Percentiles rank a stretch among this genome's conserved stretches.
phyloP scores from a whole-genome alignment of 495 filamentous ascomycete genomes.

The Bryoglossum gracile region DNA sequence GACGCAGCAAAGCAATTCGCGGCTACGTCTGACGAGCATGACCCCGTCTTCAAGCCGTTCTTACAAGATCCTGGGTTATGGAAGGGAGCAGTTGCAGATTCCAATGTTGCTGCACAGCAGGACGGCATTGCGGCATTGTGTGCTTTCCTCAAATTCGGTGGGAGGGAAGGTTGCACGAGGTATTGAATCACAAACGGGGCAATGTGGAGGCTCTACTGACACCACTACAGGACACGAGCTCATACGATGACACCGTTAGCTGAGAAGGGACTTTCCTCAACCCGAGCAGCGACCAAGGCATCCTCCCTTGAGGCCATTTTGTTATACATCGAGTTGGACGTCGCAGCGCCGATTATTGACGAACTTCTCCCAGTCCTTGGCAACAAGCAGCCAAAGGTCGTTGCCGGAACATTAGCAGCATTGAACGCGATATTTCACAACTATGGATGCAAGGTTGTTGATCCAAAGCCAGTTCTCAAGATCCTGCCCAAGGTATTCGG shows the following conservation, averaged over 20 bases:
- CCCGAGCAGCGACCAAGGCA: constrained; percentile 79
- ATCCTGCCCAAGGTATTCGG: constrained; percentile 83
- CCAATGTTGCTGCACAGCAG: constrained; percentile 94
- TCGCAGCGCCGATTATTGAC: constrained; percentile 78
- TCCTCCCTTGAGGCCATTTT: constrained; percentile 81
- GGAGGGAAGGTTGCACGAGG: constrained; percentile 67
- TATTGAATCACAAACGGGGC: constrained; percentile 17
- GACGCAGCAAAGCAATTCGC: constrained; percentile 83
- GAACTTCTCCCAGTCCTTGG: constrained; percentile 79
- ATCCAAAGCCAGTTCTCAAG: constrained; percentile 94
- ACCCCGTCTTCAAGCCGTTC: constrained; percentile 80
- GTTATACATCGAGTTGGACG: constrained; percentile 85
- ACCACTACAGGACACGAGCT: constrained; percentile 54
- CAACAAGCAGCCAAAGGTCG: constrained; percentile 90
- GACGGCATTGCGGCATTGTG: constrained; percentile 84
- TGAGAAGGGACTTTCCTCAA: constrained; percentile 87
- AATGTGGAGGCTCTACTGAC: constrained; percentile 16
- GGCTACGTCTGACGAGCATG: constrained; percentile 75
- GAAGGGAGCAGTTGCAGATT: constrained; percentile 90
- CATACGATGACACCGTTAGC: constrained; percentile 68
- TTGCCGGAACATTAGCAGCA: constrained; percentile 74
- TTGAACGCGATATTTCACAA: constrained; percentile 81
- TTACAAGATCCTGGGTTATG: constrained; percentile 76
- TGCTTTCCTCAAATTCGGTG: constrained; percentile 83
- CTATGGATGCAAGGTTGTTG: constrained; percentile 92